Conservation (phyloP, 495 filamentous ascomycete species). For the Xylaria cubensis region DNA sequence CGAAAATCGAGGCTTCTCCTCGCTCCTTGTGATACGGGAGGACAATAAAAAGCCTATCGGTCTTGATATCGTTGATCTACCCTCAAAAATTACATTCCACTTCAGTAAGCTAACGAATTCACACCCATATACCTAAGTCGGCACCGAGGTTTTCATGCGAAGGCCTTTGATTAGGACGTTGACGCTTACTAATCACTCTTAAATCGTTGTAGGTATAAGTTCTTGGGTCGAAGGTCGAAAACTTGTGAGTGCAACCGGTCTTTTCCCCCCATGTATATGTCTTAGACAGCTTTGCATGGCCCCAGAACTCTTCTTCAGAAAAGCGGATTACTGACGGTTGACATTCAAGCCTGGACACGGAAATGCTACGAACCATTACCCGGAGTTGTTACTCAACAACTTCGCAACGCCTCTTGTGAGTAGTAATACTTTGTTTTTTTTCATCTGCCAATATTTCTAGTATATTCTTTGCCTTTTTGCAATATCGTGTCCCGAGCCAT, state of each 20-base stretch:
- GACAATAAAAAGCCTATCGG: slow-evolving; percentile 81
- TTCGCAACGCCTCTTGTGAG: slow-evolving; percentile 81
- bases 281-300: not conserved
- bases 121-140: not conserved
- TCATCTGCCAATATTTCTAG: not conserved
- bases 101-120: slow-evolving; percentile 51
- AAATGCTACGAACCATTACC: slow-evolving; percentile 84
- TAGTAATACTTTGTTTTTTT: not conserved
- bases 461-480: not conserved
- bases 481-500: not conserved
- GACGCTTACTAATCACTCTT: not conserved
- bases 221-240: slow-evolving; percentile 87
- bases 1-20: slow-evolving; percentile 76
- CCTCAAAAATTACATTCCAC: slow-evolving; percentile 85
- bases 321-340: slow-evolving; percentile 3
- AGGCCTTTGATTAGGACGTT: not conserved
- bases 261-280: not conserved
- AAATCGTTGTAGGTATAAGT: slow-evolving; percentile 45
- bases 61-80: slow-evolving; percentile 81
- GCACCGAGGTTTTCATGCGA: not conserved
- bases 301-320: not conserved
- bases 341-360: slow-evolving; percentile 22
- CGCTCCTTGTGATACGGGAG: slow-evolving; percentile 81
- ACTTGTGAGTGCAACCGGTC: slow-evolving; percentile 45
- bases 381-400: slow-evolving; percentile 93